phyloP scores from a whole-genome alignment of 768 basidiomycete genomes.

The Termitomyces sp. region DNA sequence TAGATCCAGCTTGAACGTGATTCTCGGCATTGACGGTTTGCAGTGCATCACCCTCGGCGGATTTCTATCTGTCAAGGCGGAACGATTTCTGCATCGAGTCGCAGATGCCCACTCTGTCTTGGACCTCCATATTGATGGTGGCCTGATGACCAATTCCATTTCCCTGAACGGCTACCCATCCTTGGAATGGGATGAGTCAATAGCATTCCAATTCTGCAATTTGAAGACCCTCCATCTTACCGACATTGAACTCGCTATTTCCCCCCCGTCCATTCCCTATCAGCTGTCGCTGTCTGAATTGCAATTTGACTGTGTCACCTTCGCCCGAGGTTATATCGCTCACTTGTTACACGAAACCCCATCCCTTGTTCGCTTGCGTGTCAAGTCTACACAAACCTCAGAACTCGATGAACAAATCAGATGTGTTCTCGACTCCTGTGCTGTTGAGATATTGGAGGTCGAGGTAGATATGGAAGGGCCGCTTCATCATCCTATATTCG shows the following conservation, averaged over 20 bases:
- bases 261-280: slow-evolving; percentile 29
- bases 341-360: slow-evolving; percentile 35
- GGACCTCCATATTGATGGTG: slow-evolving; percentile 47
- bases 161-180: slow-evolving; percentile 29
- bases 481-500: slow-evolving; percentile 26
- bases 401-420: slow-evolving; percentile 38
- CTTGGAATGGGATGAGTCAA: slow-evolving; percentile 51
- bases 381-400: slow-evolving; percentile 29
- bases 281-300: slow-evolving; percentile 34
- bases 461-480: slow-evolving; percentile 30
- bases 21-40: slow-evolving; percentile 41
- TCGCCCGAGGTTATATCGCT: slow-evolving; percentile 37
- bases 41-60: slow-evolving; percentile 44
- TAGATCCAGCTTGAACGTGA: slow-evolving; percentile 33
- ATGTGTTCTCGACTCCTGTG: slow-evolving; percentile 36
- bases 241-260: slow-evolving; percentile 40
- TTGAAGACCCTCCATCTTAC: slow-evolving; percentile 41
- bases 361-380: slow-evolving; percentile 30
- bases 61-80: slow-evolving; percentile 41
- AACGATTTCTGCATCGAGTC: slow-evolving; percentile 42
- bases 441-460: slow-evolving; percentile 39
- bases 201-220: slow-evolving; percentile 42
- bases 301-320: slow-evolving; percentile 39
- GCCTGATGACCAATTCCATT: slow-evolving; percentile 22
- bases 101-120: slow-evolving; percentile 35